Percentiles rank a stretch among this genome's conserved stretches.
These are phyloP conservation scores for Cerioporus squamosus DNA, from an alignment of 1,284 basidiomycete genomes.

Conservation along the genomic window DNA sequence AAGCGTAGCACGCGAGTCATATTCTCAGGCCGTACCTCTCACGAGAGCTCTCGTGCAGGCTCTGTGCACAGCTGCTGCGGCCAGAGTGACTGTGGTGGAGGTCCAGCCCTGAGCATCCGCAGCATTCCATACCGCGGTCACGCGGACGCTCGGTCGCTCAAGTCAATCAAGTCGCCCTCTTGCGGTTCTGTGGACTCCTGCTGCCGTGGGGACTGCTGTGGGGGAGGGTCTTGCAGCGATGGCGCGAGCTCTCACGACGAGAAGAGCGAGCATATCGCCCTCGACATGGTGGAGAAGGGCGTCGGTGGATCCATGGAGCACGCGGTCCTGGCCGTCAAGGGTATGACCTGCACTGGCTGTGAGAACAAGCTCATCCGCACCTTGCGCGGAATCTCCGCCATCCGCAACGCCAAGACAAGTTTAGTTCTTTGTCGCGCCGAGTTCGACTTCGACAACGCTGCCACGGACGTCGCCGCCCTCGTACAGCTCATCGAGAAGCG, in stretches of 20 bases:
- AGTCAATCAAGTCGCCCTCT: slow-evolving; percentile 6
- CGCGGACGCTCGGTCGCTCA: slow-evolving; percentile 4
- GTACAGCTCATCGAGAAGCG: slow-evolving; percentile 33
- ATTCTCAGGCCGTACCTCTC: slow-evolving; percentile 9
- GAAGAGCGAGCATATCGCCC: slow-evolving; percentile 16
- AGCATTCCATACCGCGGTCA: slow-evolving; percentile 15
- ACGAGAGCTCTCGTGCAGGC: slow-evolving; percentile 13
- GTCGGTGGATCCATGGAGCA: slow-evolving; percentile 12
- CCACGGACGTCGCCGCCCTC: slow-evolving; percentile 26
- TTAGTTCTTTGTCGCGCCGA: slow-evolving; percentile 37
- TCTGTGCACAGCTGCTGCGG: slow-evolving; percentile 30
- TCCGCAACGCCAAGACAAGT: slow-evolving; percentile 37
- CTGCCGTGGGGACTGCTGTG: slow-evolving; percentile 23
- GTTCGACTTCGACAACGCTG: slow-evolving; percentile 32
- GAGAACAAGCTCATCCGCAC: slow-evolving; percentile 37
- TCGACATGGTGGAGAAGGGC: slow-evolving; percentile 19
- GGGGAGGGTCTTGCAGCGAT: too few species aligned
- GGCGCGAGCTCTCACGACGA: slow-evolving; percentile 5
- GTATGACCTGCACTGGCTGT: slow-evolving; percentile 40
- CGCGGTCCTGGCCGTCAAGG: slow-evolving; percentile 33
- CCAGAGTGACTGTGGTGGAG: slow-evolving; percentile 20
- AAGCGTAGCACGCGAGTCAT: slow-evolving; percentile 15
- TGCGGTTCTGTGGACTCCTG: slow-evolving; percentile 21
- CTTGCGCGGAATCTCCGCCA: slow-evolving; percentile 26
- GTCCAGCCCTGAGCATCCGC: slow-evolving; percentile 12